These are phyloP conservation scores for Xanthoconium purpureum DNA, from an alignment of 768 basidiomycete species.

Conservation along the genomic window DNA sequence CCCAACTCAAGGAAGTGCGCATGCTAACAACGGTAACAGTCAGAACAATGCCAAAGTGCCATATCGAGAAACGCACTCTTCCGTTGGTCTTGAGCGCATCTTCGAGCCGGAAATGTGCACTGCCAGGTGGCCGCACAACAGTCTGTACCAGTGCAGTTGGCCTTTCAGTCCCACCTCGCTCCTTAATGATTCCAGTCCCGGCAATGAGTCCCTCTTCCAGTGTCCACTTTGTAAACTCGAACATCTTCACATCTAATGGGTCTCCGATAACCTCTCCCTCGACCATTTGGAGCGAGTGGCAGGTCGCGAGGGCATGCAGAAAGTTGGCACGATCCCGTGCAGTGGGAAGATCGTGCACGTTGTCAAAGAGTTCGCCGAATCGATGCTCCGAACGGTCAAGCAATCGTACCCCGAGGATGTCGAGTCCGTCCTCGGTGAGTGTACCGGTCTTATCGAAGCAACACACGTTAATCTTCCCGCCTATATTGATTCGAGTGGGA, in stretches of 20 bases:
- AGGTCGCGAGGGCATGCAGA: constrained; percentile 90
- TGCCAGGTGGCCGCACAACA: constrained; percentile 94
- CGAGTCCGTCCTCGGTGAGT: constrained; percentile 95
- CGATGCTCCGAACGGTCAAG: constrained; percentile 71
- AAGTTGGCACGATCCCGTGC: constrained; percentile 75
- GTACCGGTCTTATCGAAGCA: constrained; percentile 99
- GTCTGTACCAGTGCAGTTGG: constrained; percentile 93
- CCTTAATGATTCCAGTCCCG: constrained; percentile 69
- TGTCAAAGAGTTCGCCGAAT: constrained; percentile 88
- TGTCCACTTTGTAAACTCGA: constrained; percentile 94
- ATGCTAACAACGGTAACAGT: constrained; percentile 49
- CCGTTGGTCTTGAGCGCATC: constrained; percentile 85
- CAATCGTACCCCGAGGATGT: constrained; percentile 90
- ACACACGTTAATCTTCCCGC: constrained; percentile 93
- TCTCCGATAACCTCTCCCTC: constrained; percentile 89
- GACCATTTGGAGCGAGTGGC: constrained; percentile 91
- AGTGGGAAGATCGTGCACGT: constrained; percentile 81
- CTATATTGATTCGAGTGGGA: constrained; percentile 91
- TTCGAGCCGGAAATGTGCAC: constrained; percentile 83
- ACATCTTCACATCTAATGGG: constrained; percentile 97
- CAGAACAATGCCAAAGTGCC: background rate
- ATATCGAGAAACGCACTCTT: constrained; percentile 49
- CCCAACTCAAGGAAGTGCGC: constrained; percentile 97
- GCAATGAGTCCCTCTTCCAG: constrained; percentile 85
- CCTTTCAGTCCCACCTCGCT: constrained; percentile 55